Evolutionary conservation across 1,139 yeast species (phyloP).

Genomic region (Petasospora fabianii): DNA sequence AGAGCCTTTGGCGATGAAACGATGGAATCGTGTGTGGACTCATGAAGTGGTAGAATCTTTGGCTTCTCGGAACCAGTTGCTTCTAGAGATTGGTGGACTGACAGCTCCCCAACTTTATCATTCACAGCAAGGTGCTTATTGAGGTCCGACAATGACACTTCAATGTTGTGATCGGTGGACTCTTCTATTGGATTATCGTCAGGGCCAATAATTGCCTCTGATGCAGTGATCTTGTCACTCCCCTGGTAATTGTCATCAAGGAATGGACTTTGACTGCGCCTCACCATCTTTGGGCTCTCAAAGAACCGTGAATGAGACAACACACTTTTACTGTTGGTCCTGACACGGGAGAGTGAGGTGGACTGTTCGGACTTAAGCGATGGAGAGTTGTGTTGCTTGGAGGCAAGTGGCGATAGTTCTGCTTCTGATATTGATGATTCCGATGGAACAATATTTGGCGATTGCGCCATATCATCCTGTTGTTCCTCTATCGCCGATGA

Average conservation of each 20-base stretch:
- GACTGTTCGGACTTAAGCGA: constrained; percentile 10
- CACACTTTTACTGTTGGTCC: constrained; percentile 8
- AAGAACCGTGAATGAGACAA: constrained; percentile 19
- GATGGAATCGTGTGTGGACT: not conserved
- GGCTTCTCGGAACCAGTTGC: too few species aligned
- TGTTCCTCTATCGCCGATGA: not conserved
- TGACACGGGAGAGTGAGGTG: constrained; percentile 8
- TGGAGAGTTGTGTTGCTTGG: constrained; percentile 10
- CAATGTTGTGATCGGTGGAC: constrained; percentile 26
- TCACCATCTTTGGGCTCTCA: constrained; percentile 18
- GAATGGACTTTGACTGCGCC: constrained; percentile 26
- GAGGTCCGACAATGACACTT: constrained; percentile 1
- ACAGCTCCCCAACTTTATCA: not conserved
- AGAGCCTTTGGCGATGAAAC: too few species aligned
- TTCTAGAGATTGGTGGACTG: not conserved
- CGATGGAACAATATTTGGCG: not conserved
- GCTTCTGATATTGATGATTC: constrained; percentile 7
- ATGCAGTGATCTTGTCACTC: constrained; percentile 12
- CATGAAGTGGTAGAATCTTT: not conserved
- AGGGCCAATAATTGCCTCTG: constrained; percentile 11
- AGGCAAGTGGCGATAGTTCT: constrained; percentile 13
- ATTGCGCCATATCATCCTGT: not conserved
- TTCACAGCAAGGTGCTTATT: constrained; percentile 2
- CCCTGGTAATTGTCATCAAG: constrained; percentile 21
- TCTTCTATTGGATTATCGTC: constrained; percentile 27